Base-by-base conservation (phyloP, 805 yeast genomes). In the Nakazawaea peltata region DNA sequence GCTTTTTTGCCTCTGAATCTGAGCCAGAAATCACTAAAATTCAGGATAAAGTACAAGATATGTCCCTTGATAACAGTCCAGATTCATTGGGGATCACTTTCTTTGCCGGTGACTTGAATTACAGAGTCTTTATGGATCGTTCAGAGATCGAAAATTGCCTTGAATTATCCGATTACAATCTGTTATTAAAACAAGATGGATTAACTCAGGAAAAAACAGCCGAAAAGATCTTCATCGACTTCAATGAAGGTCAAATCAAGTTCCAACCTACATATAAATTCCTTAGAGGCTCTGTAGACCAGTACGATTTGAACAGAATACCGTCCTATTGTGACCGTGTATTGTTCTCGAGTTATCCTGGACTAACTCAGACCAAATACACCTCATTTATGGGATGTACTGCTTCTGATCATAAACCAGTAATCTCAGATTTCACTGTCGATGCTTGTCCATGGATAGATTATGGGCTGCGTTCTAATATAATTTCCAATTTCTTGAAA, bases 261-360 rank as follows among this genome's bases (percentile, higher is more conserved):
- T 76, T 76, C 47, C 53, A 65, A 2, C 83, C 83, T 1, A 73
- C 81, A 2, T 76, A 69, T 47, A 75, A 74, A 45, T 54, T 66
- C 14, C n/a, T n/a, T n/a, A 43, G 33, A 30, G 35, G 45, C 22
- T 30, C 35, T 23, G 41, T 47, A 27, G 44, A 44, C 18, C 48
- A 53, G 27, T 51, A 50, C 28, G 62, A 61, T 33, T 29, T 45
- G 4, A 52, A 47, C 14, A 55, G 81, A 32, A 51, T 57, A 5
- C 81, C 83, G 0, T 70, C 80, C 1, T 76, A 75, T 47, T 74
- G 81, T 0, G 83, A 76, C 41, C 59, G 83, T 22, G 63, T 76
- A 3, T 46, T 75, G 15, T 65, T 56, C 47, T 24, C 41, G 31
- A 19, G 40, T 32, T 30, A 40, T 33, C 17, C 30, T 26, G 9